Percentiles rank a stretch among this genome's conserved stretches.
Conservation (phyloP, 1,284 basidiomycete genomes). For the Psilocybe mexicana region DNA sequence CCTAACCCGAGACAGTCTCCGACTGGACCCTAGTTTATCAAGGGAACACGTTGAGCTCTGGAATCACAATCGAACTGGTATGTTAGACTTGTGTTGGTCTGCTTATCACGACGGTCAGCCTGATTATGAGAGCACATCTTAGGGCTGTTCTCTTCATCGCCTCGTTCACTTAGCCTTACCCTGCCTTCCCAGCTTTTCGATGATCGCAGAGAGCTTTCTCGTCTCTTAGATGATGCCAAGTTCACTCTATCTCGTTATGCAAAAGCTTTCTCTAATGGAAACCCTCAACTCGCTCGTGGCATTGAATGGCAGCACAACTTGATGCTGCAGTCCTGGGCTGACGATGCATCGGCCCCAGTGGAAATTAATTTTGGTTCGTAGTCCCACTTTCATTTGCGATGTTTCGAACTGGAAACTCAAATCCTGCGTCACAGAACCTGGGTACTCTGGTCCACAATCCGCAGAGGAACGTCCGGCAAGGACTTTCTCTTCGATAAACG, state of each 20-base stretch:
- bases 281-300: conserved; percentile 6
- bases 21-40: conserved; percentile 23
- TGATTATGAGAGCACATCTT: background rate
- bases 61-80: conserved; percentile 31
- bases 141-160: conserved; percentile 29
- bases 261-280: conserved; percentile 31
- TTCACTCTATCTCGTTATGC: conserved; percentile 26
- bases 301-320: too few species aligned
- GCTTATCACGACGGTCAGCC: background rate
- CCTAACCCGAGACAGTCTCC: conserved; percentile 28
- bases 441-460: conserved; percentile 29
- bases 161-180: conserved; percentile 29
- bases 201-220: conserved; percentile 12
- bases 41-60: conserved; percentile 27
- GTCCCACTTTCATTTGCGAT: too few species aligned
- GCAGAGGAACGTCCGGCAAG: conserved; percentile 21
- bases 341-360: conserved; percentile 7
- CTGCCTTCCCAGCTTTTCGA: conserved; percentile 29
- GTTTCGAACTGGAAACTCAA: background rate
- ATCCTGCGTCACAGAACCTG: conserved; percentile 19
- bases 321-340: too few species aligned
- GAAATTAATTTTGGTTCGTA: conserved; percentile 30
- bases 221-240: conserved; percentile 22
- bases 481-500: conserved; percentile 32
- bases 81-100: background rate